phyloP scores from a whole-genome alignment of 1,139 yeast species.

The Geotrichum candidum region DNA sequence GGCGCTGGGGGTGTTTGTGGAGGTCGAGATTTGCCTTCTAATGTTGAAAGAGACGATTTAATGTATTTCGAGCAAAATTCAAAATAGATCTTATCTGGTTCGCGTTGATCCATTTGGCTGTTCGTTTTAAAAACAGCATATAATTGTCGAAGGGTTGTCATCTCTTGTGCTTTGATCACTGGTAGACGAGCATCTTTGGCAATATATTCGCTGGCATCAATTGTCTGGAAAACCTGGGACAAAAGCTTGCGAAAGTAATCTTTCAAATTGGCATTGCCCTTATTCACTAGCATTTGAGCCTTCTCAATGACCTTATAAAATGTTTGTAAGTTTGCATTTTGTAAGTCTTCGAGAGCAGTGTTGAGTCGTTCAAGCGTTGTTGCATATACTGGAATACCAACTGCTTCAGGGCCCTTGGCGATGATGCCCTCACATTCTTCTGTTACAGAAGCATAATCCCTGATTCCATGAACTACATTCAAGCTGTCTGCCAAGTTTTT shows the following conservation, averaged over 20 bases:
- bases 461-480: constrained; percentile 55
- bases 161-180: constrained; percentile 18
- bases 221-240: constrained; percentile 23
- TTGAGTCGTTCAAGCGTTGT: constrained; percentile 24
- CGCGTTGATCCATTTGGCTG: constrained; percentile 35
- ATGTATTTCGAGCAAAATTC: constrained; percentile 46
- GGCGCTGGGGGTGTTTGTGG: constrained; percentile 14
- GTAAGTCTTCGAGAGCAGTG: constrained; percentile 26
- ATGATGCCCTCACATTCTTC: constrained; percentile 26
- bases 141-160: constrained; percentile 20
- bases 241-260: constrained; percentile 25
- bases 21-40: constrained; percentile 26
- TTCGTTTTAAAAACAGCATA: constrained; percentile 31
- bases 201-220: constrained; percentile 24
- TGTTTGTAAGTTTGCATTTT: constrained; percentile 23
- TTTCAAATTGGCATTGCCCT: constrained; percentile 24
- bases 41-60: constrained; percentile 38
- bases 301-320: constrained; percentile 32
- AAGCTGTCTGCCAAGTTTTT: constrained; percentile 53
- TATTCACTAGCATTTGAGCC: constrained; percentile 25
- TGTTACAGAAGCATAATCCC: constrained; percentile 52
- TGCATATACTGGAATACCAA: constrained; percentile 26
- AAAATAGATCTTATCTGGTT: constrained; percentile 42
- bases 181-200: constrained; percentile 23
- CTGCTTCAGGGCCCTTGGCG: constrained; percentile 21